Percentiles rank a stretch among this genome's conserved stretches.
Conservation (phyloP, 1,284 basidiomycete species). For the Naganishia sp. region DNA sequence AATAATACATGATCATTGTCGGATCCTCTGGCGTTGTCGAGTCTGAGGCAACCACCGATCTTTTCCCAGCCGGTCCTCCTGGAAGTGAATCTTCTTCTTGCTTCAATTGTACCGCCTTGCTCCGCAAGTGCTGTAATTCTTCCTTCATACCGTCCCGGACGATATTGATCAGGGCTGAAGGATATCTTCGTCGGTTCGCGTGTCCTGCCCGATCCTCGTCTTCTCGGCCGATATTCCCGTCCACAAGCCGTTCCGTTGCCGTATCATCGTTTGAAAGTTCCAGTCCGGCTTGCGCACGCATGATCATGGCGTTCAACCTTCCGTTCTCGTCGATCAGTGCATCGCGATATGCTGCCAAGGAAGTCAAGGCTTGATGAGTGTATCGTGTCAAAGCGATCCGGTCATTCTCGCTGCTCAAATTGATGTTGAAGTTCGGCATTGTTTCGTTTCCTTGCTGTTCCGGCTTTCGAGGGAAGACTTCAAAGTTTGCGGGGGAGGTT, state of each 20-base stretch:
- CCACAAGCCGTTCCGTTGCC: not conserved
- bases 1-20: constrained; percentile 6
- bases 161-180: not conserved
- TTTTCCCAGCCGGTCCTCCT: not conserved
- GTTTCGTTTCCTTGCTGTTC: not conserved
- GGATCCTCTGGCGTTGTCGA: not conserved
- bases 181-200: no score
- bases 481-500: not conserved
- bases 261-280: not conserved
- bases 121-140: constrained; percentile 10
- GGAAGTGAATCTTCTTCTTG: not conserved
- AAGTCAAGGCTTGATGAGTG: constrained; percentile 21
- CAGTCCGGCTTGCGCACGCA: not conserved
- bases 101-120: not conserved
- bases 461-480: not conserved
- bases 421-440: constrained; percentile 3
- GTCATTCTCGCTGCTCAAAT: constrained; percentile 10
- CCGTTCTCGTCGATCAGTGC: constrained; percentile 26
- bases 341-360: constrained; percentile 18
- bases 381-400: constrained; percentile 20
- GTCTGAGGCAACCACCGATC: not conserved
- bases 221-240: not conserved
- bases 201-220: not conserved
- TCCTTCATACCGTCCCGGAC: constrained; percentile 17
- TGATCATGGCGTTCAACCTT: constrained; percentile 14